Base-by-base conservation (phyloP, 805 yeast genomes). In the Candida broadrunensis region DNA sequence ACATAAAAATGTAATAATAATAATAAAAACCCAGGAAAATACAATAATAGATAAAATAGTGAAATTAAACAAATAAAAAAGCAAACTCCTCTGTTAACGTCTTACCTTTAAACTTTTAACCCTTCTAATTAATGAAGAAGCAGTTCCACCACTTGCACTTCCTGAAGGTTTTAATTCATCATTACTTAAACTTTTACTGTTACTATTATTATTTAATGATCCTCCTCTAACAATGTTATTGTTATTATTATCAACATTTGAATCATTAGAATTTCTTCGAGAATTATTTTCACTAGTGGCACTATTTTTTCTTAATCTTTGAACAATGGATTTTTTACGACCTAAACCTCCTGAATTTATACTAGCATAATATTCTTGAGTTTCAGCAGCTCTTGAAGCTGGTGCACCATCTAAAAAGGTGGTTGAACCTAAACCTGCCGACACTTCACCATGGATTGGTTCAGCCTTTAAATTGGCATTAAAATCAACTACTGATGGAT, bases 401-500 rank as follows among this genome's bases (percentile, higher is more conserved):
- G 98, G 98, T 0, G 97, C 93, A 26, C 99, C 99, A 61, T 93
- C 97, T 45, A 91, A 60, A 58, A 91, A 91, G 0, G 99, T 91
- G 2, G 96, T 77, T 1, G 91, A 78, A 2, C 99, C 99, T 33
- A 93, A 73, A 1, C 99, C 99, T 38, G 84, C 73, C 1, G 97
- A 86, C 2, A 85, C 75, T 36, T 79, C 78, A 15, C 99, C 99
- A 60, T 91, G 96, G 15, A 91, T 79, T 20, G 86, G 85, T 20
- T 73, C 74, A 24, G 87, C 78, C 54, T 81, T 83, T 14, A 65
- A 67, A 42, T 77, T 79, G 5, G 93, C 75, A 61, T 90, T 95
- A 52, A 90, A 83, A 27, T 80, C 79, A 14, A 77, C 72, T 17
- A 85, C 73, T 16, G 74, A 66, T 5, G 78, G 77, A 46, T 69